Evolutionary conservation across 345 rosid species (phyloP).

Genomic region (Gynandropsis gynandra): DNA sequence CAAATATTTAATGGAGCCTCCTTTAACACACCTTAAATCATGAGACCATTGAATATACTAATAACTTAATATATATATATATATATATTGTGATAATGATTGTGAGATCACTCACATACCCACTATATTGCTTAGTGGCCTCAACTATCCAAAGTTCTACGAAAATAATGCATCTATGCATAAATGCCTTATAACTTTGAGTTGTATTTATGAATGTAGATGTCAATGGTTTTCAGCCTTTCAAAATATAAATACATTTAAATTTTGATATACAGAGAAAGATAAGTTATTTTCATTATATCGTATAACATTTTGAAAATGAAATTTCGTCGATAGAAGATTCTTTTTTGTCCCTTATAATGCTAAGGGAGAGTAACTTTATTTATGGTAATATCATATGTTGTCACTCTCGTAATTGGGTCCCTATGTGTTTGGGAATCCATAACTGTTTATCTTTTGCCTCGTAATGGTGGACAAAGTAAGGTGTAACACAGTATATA

Average conservation of each 20-base stretch:
- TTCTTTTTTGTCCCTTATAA: no score
- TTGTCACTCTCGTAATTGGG: constrained; percentile 11
- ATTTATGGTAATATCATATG: background rate
- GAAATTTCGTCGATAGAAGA: no score
- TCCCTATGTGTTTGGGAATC: constrained; percentile 30
- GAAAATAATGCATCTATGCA: constrained; percentile 15
- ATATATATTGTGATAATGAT: constrained; percentile 13
- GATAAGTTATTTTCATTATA: no score
- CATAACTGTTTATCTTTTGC: constrained; percentile 26
- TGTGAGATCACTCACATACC: constrained; percentile 24
- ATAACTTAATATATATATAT: constrained; percentile 11
- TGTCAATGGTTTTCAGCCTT: constrained; percentile 6
- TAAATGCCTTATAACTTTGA: constrained; percentile 3
- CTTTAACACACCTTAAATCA: constrained; percentile 19
- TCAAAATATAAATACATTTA: no score
- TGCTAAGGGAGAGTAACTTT: no score
- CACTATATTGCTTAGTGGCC: constrained; percentile 26
- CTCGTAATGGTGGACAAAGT: constrained; percentile 25
- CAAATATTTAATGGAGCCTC: constrained; percentile 6
- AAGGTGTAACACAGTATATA: constrained; percentile 24
- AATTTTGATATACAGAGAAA: no score
- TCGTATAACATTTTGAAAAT: no score
- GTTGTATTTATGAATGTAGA: background rate
- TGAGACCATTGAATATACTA: constrained; percentile 15
- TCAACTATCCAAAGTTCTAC: constrained; percentile 17